Conservation (phyloP, 176 grass and related monocot genomes). For the Triticum aestivum region DNA sequence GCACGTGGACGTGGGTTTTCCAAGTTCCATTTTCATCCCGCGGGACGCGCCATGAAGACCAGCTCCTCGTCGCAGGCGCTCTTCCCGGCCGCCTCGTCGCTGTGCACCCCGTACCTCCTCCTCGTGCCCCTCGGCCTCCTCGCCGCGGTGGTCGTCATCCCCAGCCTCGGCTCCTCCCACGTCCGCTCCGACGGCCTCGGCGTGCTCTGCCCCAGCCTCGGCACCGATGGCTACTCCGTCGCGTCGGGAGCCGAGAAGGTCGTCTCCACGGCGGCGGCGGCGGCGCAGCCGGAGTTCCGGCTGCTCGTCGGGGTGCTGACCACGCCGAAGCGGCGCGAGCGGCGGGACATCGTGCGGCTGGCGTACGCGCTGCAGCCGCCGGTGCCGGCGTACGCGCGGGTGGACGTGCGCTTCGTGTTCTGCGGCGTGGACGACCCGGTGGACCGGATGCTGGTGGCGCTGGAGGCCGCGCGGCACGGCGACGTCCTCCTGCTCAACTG, state of each 20-base stretch:
- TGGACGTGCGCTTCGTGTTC: constrained; percentile 77
- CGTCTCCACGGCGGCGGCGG: neutral
- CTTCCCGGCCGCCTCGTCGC: neutral
- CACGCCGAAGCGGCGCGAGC: constrained; percentile 48
- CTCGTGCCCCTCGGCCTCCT: constrained; percentile 43
- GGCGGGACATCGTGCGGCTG: constrained; percentile 64
- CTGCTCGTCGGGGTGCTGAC: constrained; percentile 76
- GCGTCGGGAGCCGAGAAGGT: neutral
- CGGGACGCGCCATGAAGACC: constrained; percentile 33
- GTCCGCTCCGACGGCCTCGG: constrained; percentile 34
- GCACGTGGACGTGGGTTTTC: neutral
- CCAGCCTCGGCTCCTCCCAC: constrained; percentile 29
- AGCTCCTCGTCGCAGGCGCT: constrained; percentile 17
- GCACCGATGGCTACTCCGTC: neutral
- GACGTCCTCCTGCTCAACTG: constrained; percentile 69
- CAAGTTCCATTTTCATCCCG: neutral
- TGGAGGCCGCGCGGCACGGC: constrained; percentile 47
- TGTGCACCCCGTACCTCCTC: constrained; percentile 22
- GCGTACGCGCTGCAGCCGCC: constrained; percentile 60
- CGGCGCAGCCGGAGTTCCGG: constrained; percentile 33
- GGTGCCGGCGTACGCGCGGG: neutral
- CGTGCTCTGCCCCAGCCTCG: constrained; percentile 26
- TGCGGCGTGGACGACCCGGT: constrained; percentile 55
- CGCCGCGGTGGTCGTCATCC: constrained; percentile 34
- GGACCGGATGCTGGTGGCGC: constrained; percentile 40